Percentiles rank a stretch among this genome's conserved stretches.
These are phyloP conservation scores for Zygosaccharomyces pseudobailii DNA, from an alignment of 1,139 yeast species.

Conservation along the genomic window DNA sequence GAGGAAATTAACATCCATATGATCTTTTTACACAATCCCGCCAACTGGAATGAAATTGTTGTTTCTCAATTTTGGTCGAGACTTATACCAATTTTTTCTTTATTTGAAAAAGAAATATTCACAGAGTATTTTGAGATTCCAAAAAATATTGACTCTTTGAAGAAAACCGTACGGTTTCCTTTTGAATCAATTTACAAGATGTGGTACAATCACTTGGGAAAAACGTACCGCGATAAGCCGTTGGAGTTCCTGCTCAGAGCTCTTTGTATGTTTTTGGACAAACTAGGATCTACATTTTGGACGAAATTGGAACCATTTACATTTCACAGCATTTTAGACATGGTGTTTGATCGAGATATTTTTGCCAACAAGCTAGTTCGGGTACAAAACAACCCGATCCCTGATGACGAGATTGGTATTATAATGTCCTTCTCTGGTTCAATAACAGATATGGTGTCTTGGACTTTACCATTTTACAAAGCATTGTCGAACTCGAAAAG, in stretches of 20 bases:
- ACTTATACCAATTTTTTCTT: slow-evolving; percentile 39
- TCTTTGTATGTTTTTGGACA: slow-evolving; percentile 40
- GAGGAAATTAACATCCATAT: slow-evolving; percentile 54
- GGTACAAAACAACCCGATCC: slow-evolving; percentile 27
- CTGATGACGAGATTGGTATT: slow-evolving; percentile 33
- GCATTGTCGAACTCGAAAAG: slow-evolving; percentile 31
- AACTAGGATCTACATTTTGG: slow-evolving; percentile 49
- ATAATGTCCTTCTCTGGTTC: slow-evolving; percentile 25
- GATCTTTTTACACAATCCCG: slow-evolving; percentile 50
- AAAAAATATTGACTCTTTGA: slow-evolving; percentile 41
- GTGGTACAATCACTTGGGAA: slow-evolving; percentile 36
- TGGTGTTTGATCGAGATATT: slow-evolving; percentile 36
- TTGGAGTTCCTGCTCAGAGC: slow-evolving; percentile 51
- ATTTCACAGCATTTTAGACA: slow-evolving; percentile 50
- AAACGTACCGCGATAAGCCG: slow-evolving; percentile 50
- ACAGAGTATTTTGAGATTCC: slow-evolving; percentile 42
- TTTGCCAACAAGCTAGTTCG: slow-evolving; percentile 24
- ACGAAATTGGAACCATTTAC: slow-evolving; percentile 45
- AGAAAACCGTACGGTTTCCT: slow-evolving; percentile 39
- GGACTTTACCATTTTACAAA: slow-evolving; percentile 34
- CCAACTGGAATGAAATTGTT: slow-evolving; percentile 40
- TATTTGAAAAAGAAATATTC: slow-evolving; percentile 41
- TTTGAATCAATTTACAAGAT: slow-evolving; percentile 45
- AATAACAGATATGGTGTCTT: slow-evolving; percentile 33
- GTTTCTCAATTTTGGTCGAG: slow-evolving; percentile 54